Evolutionary conservation across 768 basidiomycete species (phyloP).

Genomic region (Kwoniella newhampshirensis): DNA sequence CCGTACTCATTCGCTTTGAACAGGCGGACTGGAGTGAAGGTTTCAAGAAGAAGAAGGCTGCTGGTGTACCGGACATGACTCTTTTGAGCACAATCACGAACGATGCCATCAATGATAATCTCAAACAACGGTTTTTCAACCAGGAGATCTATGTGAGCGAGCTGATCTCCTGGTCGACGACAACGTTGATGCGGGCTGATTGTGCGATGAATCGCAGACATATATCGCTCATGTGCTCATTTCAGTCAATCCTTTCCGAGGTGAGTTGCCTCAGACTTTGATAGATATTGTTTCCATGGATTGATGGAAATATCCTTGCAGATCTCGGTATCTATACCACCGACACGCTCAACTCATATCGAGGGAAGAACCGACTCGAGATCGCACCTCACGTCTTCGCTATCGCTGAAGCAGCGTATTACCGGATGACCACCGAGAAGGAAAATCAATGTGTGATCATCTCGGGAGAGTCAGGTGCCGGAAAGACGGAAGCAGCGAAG

Average conservation of each 20-base stretch:
- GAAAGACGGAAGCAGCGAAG: conserved; percentile 98
- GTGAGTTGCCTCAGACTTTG: conserved; percentile 55
- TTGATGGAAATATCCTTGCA: conserved; percentile 54
- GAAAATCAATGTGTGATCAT: conserved; percentile 99
- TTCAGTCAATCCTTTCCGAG: conserved; percentile 98
- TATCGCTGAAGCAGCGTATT: conserved; percentile 95
- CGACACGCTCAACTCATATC: conserved; percentile 76
- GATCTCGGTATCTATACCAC: conserved; percentile 99
- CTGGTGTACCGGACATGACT: conserved; percentile 98
- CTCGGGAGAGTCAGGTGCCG: conserved; percentile 97
- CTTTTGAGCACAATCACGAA: conserved; percentile 94
- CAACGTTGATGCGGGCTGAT: conserved; percentile 2
- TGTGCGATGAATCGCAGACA: conserved; percentile 57
- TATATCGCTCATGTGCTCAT: conserved; percentile 98
- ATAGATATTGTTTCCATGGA: conserved; percentile 11
- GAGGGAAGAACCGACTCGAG: conserved; percentile 95
- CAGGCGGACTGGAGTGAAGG: conserved; percentile 99
- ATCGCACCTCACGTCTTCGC: conserved; percentile 97
- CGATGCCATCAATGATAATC: conserved; percentile 94
- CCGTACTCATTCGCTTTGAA: neutral
- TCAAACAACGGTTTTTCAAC: conserved; percentile 92
- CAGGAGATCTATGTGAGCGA: conserved; percentile 77
- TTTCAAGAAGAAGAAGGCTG: conserved; percentile 95
- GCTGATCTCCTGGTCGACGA: neutral
- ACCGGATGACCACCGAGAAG: conserved; percentile 98